Base-by-base conservation (phyloP, 2,329 filamentous ascomycete species). In the Fusarium setosum region DNA sequence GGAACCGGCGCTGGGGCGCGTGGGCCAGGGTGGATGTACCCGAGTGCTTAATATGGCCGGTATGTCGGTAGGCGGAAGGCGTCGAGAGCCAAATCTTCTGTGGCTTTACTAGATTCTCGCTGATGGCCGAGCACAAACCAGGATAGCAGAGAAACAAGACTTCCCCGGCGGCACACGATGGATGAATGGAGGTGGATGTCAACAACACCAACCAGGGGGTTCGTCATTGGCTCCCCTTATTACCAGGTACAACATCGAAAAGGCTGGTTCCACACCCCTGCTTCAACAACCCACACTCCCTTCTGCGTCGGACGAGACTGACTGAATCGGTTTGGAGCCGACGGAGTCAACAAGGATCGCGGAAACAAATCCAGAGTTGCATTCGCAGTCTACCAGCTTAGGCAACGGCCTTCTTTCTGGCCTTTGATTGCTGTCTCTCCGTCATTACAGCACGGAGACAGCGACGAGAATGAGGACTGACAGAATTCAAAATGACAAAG, bases 321-420 rank as follows among this genome's bases (percentile, higher is more conserved):
- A 69, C 70, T 53, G 59, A 73, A 58, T 59, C 55, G 66, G 61
- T 47, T 67, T 69, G 65, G 51, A 54, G 42, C 67, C 65, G 65
- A 65, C 57, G 34, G 58, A 41, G 51, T 57, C 56, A 56, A 54
- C 70, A 68, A 59, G 70, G 61, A 62, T 62, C 35, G 56, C 68
- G 68, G 66, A 71, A 71, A 68, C 63, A 67, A 68, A 71, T 58
- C 57, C 56, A 70, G 54, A 59, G 58, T 68, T 38, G 54, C 52
- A 61, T 61, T 62, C 53, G 47, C 57, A 57, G 49, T 61, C 58
- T 56, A 52, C 55, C 62, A 59, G 61, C 62, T 56, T 58, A 52
- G 59, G 58, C 57, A 59, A 56, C 52, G 63, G 61, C 21, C 52
- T 41, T 68, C 51, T 40, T 60, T 56, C 45, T 54, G 63, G 59